Percentiles rank a stretch among this genome's conserved stretches.
These are phyloP conservation scores for Phaeodactylum tricornutum DNA, from an alignment of 108 stramenopile species.

Conservation along the genomic window DNA sequence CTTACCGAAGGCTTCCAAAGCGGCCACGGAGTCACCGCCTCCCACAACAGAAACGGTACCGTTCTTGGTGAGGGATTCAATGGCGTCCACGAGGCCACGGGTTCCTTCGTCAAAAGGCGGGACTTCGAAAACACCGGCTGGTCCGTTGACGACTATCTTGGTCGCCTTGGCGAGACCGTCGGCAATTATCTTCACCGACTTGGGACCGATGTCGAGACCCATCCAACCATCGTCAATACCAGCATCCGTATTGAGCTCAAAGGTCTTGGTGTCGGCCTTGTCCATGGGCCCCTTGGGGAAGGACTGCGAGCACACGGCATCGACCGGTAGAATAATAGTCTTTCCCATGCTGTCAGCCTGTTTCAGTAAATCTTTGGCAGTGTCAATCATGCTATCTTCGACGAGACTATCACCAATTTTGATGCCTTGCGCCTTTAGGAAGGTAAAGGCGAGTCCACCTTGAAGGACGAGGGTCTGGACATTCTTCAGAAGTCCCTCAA, in stretches of 20 bases:
- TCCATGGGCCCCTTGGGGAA: constrained; percentile 47
- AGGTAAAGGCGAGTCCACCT: constrained; percentile 97
- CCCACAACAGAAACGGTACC: constrained; percentile 89
- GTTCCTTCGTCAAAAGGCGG: constrained; percentile 83
- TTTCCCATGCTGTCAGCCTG: constrained; percentile 58
- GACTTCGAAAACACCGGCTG: constrained; percentile 97
- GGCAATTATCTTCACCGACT: constrained; percentile 51
- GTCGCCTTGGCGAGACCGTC: constrained; percentile 46
- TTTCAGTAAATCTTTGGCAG: constrained; percentile 64
- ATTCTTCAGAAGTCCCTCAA: constrained; percentile 83
- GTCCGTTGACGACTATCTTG: constrained; percentile 91
- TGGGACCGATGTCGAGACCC: constrained; percentile 96
- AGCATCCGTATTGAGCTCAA: constrained; percentile 38
- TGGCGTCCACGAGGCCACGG: constrained; percentile 69
- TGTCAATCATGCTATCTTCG: constrained; percentile 87
- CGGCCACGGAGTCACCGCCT: constrained; percentile 95
- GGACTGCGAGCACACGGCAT: constrained; percentile 72
- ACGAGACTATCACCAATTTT: constrained; percentile 70
- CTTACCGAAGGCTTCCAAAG: constrained; percentile 71
- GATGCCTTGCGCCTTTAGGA: constrained; percentile 84
- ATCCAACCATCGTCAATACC: constrained; percentile 91
- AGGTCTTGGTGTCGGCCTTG: constrained; percentile 50
- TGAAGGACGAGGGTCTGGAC: constrained; percentile 87
- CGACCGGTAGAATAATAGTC: constrained; percentile 76
- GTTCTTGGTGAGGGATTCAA: constrained; percentile 76